phyloP scores from a whole-genome alignment of 176 grass and related monocot genomes.

The Triticum aestivum region IWGSC_CS_RefSeq_v2.1 NC_057804.1:650318295-650318794 shows the following conservation, averaged over 20 bases:
- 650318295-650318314: too few relatives aligned
- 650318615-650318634: constrained; percentile 2
- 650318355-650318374: too few relatives aligned
- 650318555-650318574: background rate
- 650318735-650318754: background rate
- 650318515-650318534: too few relatives aligned
- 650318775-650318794: background rate
- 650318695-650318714: background rate
- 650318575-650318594: background rate
- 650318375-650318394: too few relatives aligned
- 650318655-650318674: background rate
- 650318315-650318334: too few relatives aligned
- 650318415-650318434: too few relatives aligned
- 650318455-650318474: background rate
- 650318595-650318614: background rate
- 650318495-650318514: background rate
- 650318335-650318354: too few relatives aligned
- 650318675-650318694: background rate
- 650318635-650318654: background rate
- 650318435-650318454: too few relatives aligned
- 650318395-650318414: too few relatives aligned
- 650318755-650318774: background rate
- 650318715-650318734: background rate
- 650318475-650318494: background rate
- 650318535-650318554: too few relatives aligned